Base-by-base conservation (phyloP, 306 rosid species). In the Cicer judaicum region DNA sequence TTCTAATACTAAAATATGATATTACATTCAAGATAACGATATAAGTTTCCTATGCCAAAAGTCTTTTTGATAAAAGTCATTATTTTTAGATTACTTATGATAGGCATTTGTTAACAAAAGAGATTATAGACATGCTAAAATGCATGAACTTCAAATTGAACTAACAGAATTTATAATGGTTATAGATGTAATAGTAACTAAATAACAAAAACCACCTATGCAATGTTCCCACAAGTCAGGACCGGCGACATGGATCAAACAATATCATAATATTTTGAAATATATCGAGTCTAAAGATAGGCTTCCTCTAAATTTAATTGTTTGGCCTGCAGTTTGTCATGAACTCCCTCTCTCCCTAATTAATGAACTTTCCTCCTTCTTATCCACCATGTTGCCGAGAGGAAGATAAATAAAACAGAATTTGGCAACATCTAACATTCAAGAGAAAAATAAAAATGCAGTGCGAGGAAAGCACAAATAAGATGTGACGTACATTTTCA, bases 401-500 rank as follows among this genome's bases (percentile, higher is more conserved):
- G 34, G 34, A 4, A 29, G 34, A 29, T 29, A 3, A 29, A 56
- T 39, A 76, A 70, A 46, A 77, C 38, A 56, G 12, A 56, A 82
- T 60, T 13, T 39, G 49, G 50, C 40, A 62, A 18, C 44, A 65
- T 10, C 71, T 29, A 24, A 50, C 79, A 49, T 38, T 79, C 18
- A 64, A 0, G 66, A 60, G 40, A 0, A 57, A 60, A 55, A 36
- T 8, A 41, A 74, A 61, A 72, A 78, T 42, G 46, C 61, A 41
- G 44, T 42, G 53, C 1, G 9, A 77, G 18, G 55, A 78, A 61
- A 61, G 42, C 42, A 24, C 68, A 10, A 48, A 64, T 16, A 73
- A 68, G 73, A 77, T 64, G 11, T 46, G 47, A 77, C 99, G 42
- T 90, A 95, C 99, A 80, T 87, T 87, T 79, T 95, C 99, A 24